A percentile compares a stretch with the other conserved stretches of the same genome.
Conservation (phyloP, 1,284 basidiomycete genomes). For the Sanghuangporus weigelae region DNA sequence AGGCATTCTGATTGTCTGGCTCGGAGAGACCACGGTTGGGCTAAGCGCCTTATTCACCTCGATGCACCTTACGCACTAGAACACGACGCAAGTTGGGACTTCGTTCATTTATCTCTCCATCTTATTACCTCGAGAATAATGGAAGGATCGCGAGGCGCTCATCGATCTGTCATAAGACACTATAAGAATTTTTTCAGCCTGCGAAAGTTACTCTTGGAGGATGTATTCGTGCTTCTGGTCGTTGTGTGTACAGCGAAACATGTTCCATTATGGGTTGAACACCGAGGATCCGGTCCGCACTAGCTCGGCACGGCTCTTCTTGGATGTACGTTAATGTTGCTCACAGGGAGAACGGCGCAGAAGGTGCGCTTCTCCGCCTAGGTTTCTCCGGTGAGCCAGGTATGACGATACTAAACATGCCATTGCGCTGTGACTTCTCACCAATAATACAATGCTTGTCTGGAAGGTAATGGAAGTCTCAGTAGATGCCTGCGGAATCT, state of each 20-base stretch:
- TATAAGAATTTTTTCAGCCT: background rate
- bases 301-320: background rate
- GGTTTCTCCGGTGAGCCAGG: background rate
- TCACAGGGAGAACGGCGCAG: background rate
- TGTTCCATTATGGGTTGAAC: background rate
- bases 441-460: background rate
- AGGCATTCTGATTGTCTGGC: background rate
- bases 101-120: background rate
- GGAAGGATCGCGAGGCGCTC: background rate
- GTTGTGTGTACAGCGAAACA: background rate
- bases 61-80: background rate
- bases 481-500: background rate
- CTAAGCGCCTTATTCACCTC: background rate
- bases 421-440: background rate
- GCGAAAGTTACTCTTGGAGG: background rate
- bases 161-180: background rate
- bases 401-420: background rate
- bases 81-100: background rate
- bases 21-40: background rate
- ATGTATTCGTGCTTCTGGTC: background rate
- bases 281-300: background rate
- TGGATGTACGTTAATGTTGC: background rate
- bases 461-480: background rate
- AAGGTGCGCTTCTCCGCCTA: background rate
- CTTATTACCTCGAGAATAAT: constrained; percentile 1